Evolutionary conservation across 495 filamentous ascomycete species (phyloP).

Genomic region (Poronia punctata): DNA sequence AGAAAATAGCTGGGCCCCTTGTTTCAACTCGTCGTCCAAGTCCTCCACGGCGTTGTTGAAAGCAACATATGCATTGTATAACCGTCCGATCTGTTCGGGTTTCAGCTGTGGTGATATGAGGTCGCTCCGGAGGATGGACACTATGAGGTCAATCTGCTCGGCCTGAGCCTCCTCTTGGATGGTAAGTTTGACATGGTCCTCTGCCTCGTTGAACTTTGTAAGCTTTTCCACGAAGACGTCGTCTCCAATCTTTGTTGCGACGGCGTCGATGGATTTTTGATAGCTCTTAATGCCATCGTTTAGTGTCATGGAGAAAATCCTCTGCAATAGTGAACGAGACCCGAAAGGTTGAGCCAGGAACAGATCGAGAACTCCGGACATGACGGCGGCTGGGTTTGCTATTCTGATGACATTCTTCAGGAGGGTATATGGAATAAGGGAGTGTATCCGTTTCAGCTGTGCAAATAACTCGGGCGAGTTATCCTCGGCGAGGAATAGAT

Average conservation of each 20-base stretch:
- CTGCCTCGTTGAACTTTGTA: slow-evolving; percentile 65
- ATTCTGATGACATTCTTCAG: slow-evolving; percentile 95
- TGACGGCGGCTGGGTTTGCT: slow-evolving; percentile 92
- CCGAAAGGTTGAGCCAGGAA: slow-evolving; percentile 95
- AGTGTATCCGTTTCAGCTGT: slow-evolving; percentile 88
- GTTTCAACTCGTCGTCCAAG: slow-evolving; percentile 78
- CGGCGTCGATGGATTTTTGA: slow-evolving; percentile 74
- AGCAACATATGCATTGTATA: slow-evolving; percentile 93
- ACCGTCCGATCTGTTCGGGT: slow-evolving; percentile 65
- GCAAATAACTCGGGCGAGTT: slow-evolving; percentile 95
- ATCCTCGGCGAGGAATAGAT: slow-evolving; percentile 95
- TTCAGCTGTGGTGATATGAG: slow-evolving; percentile 60
- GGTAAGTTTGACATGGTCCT: slow-evolving; percentile 63
- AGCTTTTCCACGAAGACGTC: slow-evolving; percentile 73
- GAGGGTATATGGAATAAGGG: slow-evolving; percentile 82
- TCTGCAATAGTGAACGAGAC: slow-evolving; percentile 79
- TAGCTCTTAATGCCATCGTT: slow-evolving; percentile 81
- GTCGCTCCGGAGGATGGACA: slow-evolving; percentile 73
- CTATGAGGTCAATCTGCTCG: slow-evolving; percentile 75
- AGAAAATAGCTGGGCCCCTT: slow-evolving; percentile 84
- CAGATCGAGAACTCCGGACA: slow-evolving; percentile 85
- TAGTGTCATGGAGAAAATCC: slow-evolving; percentile 85
- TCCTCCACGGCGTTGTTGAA: slow-evolving; percentile 94
- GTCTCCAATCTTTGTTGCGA: slow-evolving; percentile 70
- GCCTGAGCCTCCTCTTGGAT: slow-evolving; percentile 62